Evolutionary conservation across 1,139 yeast genomes (phyloP).

Genomic region (Nadsonia starkeyi-henricii): DNA sequence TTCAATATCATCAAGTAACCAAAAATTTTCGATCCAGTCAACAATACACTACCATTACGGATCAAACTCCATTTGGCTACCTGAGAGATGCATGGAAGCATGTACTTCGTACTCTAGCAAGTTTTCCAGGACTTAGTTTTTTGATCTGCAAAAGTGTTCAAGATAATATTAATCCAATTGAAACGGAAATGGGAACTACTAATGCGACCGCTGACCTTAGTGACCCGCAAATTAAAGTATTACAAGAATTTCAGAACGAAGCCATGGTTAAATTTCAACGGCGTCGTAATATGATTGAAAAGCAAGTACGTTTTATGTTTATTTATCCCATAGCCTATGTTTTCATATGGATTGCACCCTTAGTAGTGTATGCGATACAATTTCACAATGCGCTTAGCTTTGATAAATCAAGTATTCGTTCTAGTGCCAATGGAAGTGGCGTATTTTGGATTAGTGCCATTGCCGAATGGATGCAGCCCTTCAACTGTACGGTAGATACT

Average conservation of each 20-base stretch:
- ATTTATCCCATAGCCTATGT: constrained; percentile 75
- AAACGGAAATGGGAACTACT: neutral
- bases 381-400: constrained; percentile 29
- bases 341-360: constrained; percentile 69
- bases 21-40: constrained; percentile 17
- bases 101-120: constrained; percentile 11
- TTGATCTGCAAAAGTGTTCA: constrained; percentile 2
- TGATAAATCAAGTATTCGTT: neutral
- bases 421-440: constrained; percentile 21
- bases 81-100: constrained; percentile 4
- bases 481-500: constrained; percentile 67
- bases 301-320: constrained; percentile 68
- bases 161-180: constrained; percentile 6
- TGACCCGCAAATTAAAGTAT: constrained; percentile 15
- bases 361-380: constrained; percentile 55
- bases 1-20: constrained; percentile 19
- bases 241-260: constrained; percentile 38
- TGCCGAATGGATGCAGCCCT: constrained; percentile 67
- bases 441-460: constrained; percentile 52
- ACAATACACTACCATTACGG: constrained; percentile 9
- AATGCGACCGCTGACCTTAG: neutral
- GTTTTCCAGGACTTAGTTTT: constrained; percentile 19
- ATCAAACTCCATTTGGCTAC: constrained; percentile 3
- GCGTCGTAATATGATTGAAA: constrained; percentile 52
- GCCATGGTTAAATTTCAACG: constrained; percentile 44